phyloP scores from a whole-genome alignment of 2,329 filamentous ascomycete genomes.

The Alternaria triticimaculans region DNA sequence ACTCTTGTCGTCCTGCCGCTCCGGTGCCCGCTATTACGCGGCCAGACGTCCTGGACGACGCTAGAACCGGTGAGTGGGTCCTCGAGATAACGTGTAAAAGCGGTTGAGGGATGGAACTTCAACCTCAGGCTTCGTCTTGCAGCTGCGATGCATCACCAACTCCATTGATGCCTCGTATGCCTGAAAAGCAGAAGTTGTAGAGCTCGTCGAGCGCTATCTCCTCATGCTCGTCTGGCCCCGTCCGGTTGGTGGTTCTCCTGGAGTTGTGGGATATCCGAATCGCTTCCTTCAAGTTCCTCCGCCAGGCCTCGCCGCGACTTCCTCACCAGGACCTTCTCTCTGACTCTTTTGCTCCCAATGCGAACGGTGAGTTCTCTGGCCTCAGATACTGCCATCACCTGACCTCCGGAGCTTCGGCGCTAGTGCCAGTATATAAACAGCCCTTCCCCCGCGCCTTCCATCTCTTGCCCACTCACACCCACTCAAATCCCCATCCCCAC shows the following conservation, averaged over 20 bases:
- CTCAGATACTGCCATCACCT: slow-evolving; percentile 19
- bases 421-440: slow-evolving; percentile 15
- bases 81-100: slow-evolving; percentile 9
- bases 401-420: slow-evolving; percentile 1
- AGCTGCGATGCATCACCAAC: slow-evolving; percentile 25
- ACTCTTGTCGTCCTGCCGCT: neutral
- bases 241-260: slow-evolving; percentile 4
- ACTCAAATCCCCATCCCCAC: slow-evolving; percentile 2
- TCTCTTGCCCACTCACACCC: slow-evolving; percentile 12
- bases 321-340: slow-evolving; percentile 4
- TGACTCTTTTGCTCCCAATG: neutral
- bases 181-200: slow-evolving; percentile 19
- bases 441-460: slow-evolving; percentile 17
- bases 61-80: slow-evolving; percentile 15
- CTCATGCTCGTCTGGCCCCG: slow-evolving; percentile 8
- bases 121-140: slow-evolving; percentile 17
- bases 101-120: slow-evolving; percentile 22
- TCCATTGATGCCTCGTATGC: neutral
- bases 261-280: slow-evolving; percentile 4
- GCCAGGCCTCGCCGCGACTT: slow-evolving; percentile 1
- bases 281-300: neutral
- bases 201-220: slow-evolving; percentile 29
- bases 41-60: slow-evolving; percentile 9
- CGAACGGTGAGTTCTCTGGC: slow-evolving; percentile 17
- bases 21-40: slow-evolving; percentile 8